Conservation (phyloP, 176 grass and related monocot genomes). For the Thinopyrum elongatum region DNA sequence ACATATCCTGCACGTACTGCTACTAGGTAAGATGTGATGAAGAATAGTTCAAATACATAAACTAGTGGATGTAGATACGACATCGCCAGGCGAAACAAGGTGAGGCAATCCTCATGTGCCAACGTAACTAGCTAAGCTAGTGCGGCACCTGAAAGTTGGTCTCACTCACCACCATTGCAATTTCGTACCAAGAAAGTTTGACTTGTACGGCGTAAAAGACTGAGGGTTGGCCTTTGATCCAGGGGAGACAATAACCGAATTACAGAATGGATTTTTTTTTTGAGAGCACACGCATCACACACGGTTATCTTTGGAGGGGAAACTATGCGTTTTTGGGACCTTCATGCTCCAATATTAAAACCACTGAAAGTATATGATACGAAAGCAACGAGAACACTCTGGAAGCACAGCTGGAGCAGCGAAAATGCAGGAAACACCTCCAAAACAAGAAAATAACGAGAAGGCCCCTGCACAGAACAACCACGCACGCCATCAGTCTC, state of each 20-base stretch:
- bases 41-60: neutral
- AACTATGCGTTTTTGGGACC: too few species aligned
- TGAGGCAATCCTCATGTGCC: too few species aligned
- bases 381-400: too few species aligned
- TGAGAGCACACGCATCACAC: too few species aligned
- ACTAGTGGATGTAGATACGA: neutral
- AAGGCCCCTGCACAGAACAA: too few species aligned
- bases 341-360: too few species aligned
- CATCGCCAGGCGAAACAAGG: neutral
- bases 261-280: neutral
- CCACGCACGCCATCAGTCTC: too few species aligned
- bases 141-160: constrained; percentile 21
- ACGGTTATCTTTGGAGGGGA: too few species aligned
- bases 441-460: too few species aligned
- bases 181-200: neutral
- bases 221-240: neutral
- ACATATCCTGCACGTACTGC: neutral
- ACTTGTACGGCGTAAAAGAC: constrained; percentile 5
- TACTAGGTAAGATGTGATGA: neutral
- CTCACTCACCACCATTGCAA: constrained; percentile 2
- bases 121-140: neutral
- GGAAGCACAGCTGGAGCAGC: neutral
- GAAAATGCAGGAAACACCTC: too few species aligned
- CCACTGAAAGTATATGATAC: too few species aligned
- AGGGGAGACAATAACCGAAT: constrained; percentile 34